phyloP scores from a whole-genome alignment of 1,284 basidiomycete genomes.

The Rhodotorula mucilaginosa region DNA sequence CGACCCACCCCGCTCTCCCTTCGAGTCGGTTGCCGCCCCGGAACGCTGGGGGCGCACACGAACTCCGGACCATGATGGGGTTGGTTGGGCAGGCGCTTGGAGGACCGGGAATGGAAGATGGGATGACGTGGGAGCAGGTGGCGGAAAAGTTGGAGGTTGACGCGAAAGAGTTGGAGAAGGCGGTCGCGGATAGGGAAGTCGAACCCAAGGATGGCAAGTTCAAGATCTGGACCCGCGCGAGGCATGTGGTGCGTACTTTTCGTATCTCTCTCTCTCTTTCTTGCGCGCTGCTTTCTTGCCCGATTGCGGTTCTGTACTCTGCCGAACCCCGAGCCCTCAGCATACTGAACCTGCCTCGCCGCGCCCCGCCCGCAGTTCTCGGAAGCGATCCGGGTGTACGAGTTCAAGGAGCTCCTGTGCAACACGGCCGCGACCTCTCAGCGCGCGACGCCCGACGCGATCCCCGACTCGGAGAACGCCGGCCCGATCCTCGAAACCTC shows the following conservation, averaged over 20 bases:
- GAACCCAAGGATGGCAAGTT: conserved; percentile 41
- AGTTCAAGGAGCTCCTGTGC: conserved; percentile 42
- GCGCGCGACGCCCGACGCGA: conserved; percentile 19
- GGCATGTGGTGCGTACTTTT: conserved; percentile 37
- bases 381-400: conserved; percentile 43
- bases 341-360: too few species aligned
- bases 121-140: conserved; percentile 40
- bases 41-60: conserved; percentile 31
- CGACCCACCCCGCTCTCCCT: conserved; percentile 34
- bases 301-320: too few species aligned
- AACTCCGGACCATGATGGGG: conserved; percentile 34
- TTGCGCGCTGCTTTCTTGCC: too few species aligned
- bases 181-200: conserved; percentile 39
- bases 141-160: conserved; percentile 28
- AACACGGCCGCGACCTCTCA: conserved; percentile 26
- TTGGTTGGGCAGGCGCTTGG: conserved; percentile 34
- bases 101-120: conserved; percentile 37
- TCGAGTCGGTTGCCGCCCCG: conserved; percentile 17
- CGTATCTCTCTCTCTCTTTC: neutral
- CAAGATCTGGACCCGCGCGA: conserved; percentile 40
- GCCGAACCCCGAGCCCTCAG: too few species aligned
- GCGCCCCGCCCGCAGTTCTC: conserved; percentile 33
- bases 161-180: conserved; percentile 22
- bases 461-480: neutral
- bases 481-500: conserved; percentile 17